Evolutionary conservation across 345 rosid genomes (phyloP).

Genomic region (Linum usitatissimum): DNA sequence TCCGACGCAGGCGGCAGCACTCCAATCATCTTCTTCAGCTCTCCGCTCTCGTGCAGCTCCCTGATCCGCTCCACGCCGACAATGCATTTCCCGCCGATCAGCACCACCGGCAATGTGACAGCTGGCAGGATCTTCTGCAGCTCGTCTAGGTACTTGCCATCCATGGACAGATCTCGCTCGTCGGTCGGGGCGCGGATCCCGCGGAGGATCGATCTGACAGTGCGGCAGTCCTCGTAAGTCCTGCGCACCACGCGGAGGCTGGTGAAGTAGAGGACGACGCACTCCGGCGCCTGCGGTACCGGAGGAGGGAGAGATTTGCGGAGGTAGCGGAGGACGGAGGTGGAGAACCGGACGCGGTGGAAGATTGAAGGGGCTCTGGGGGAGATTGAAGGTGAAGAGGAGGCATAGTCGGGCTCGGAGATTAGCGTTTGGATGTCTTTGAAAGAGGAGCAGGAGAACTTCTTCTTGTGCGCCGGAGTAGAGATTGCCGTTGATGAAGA

Average conservation of each 20-base stretch:
- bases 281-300: background rate
- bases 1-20: constrained; percentile 14
- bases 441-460: background rate
- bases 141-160: background rate
- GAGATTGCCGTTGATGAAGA: background rate
- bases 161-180: constrained; percentile 5
- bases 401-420: background rate
- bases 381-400: background rate
- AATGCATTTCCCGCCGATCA: constrained; percentile 36
- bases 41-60: constrained; percentile 33
- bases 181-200: background rate
- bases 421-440: constrained; percentile 1
- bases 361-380: background rate
- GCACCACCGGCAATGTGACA: constrained; percentile 31
- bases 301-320: background rate
- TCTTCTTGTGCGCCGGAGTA: background rate
- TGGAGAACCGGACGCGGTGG: constrained; percentile 8
- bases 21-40: constrained; percentile 29
- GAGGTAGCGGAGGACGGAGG: constrained; percentile 5
- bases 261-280: constrained; percentile 2
- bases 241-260: constrained; percentile 5
- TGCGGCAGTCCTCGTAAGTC: constrained; percentile 5
- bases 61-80: constrained; percentile 44
- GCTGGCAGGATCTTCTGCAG: background rate
- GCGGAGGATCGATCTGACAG: constrained; percentile 1